Base-by-base conservation (phyloP, 345 rosid species). In the Passiflora organensis region DNA sequence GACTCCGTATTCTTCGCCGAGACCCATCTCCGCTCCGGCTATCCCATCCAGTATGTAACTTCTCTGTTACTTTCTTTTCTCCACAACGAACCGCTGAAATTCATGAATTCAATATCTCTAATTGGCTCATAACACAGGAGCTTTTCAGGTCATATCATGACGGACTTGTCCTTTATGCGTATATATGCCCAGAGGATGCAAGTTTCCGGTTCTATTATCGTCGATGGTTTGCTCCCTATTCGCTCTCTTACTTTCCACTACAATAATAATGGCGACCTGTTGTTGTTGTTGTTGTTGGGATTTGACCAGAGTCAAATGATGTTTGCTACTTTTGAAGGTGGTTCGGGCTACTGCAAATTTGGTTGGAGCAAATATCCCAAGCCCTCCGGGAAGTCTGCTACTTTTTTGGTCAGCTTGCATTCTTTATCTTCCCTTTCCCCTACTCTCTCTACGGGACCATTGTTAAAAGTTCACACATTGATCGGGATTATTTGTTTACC, bases 341-440 rank as follows among this genome's bases (percentile, higher is more conserved):
- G 98, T 54, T 85, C 96, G 28, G 98, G 98, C 43, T 88, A 88
- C 64, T 85, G 95, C 70, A 91, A 91, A 66, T 88, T 43, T 75
- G 98, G 96, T 6, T 78, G 98, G 98, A 91, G 90, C 79, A 84
- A 84, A 62, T 76, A 59, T 74, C 76, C 60, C 64, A 2, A 67
- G 60, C 98, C 95, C 34, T 82, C 93, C 65, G 98, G 89, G 20
- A 78, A 74, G 15, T 75, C 83, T 14, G 86, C 95, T 14, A 88
- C 98, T 28, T 91, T 88, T 69, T 58, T 84, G 87, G 98, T 88
- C 59, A 69, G 76, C 43, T 2, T 14, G 3, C n/a, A 10, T 10
- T 39, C 12, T 39, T 36, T 36, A 6, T 36, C 12, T 10, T 39
- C 43, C 5, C 65, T 58, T 45, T 10, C n/a, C 34, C 54, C 54